Base-by-base conservation (phyloP, 129 eudicot genomes). In the Escallonia rubra region DNA sequence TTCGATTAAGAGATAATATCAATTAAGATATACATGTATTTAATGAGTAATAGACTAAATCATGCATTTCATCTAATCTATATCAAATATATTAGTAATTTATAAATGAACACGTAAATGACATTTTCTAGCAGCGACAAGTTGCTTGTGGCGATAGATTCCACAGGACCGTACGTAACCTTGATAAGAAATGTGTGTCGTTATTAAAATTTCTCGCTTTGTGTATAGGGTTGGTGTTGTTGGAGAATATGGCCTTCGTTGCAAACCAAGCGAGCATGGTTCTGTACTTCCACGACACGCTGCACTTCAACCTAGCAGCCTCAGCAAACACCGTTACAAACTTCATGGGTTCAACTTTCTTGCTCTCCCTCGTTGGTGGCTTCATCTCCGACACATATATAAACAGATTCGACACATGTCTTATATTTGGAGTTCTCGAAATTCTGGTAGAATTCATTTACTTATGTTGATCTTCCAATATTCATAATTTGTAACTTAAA, bases 301-400 rank as follows among this genome's bases (percentile, higher is more conserved):
- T 89, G 82, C 77, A 64, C 38, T 89, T 82, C 15, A 74, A 83
- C 61, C 74, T 85, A 15, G 69, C 92, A 2, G 86, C 72, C 3
- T 67, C 96, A 40, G 96, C 92, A 52, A 82, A 86, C 74, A 82
- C 96, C 6, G 79, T 89, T 41, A 89, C 96, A 5, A 89, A 89
- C 65, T 74, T 85, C 71, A 75, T 85, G 85, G 96, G 96, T 13
- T 54, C 87, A 4, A 74, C 96, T 40, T 89, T 72, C 82, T 59
- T 89, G 67, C 96, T 85, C 54, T 62, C 96, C 54, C 52, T 89
- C 6, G 38, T 89, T 9, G 92, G 96, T 12, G 96, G 87, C 61
- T 83, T 85, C 81, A 74, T 89, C 61, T 85, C 92, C 0, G 96
- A 89, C 78, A 89, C 92, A 11, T 85, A 51, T 76, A 67, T 89